Percentiles rank a stretch among this genome's conserved stretches.
phyloP scores from a whole-genome alignment of 2,329 filamentous ascomycete genomes.

The Colletotrichum sp. region DNA sequence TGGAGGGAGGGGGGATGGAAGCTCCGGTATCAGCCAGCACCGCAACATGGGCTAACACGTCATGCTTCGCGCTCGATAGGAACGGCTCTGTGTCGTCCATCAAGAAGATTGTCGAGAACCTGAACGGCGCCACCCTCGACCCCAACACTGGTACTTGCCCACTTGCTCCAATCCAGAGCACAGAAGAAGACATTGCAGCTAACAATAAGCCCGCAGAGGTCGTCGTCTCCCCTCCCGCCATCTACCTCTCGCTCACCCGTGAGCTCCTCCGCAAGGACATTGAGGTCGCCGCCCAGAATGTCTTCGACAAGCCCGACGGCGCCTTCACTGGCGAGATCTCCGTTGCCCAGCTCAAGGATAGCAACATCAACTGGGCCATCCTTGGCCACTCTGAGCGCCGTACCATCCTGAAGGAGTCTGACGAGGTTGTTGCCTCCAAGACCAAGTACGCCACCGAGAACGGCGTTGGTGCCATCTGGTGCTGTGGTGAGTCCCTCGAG shows the following conservation, averaged over 20 bases:
- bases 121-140: conserved; percentile 87
- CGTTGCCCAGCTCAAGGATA: conserved; percentile 88
- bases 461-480: conserved; percentile 90
- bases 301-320: conserved; percentile 95
- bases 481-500: conserved; percentile 95
- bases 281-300: conserved; percentile 93
- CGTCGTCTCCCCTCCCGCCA: conserved; percentile 86
- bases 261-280: conserved; percentile 78
- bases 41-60: conserved; percentile 18
- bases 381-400: conserved; percentile 96
- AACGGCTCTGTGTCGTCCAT: conserved; percentile 92
- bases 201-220: conserved; percentile 69
- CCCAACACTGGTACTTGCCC: conserved; percentile 69
- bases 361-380: conserved; percentile 86
- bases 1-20: not conserved
- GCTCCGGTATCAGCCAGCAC: not conserved
- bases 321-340: conserved; percentile 98
- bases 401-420: conserved; percentile 85
- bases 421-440: conserved; percentile 89
- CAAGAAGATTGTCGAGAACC: conserved; percentile 86
- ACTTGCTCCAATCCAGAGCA: not conserved
- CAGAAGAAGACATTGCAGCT: not conserved
- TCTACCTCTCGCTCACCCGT: conserved; percentile 90
- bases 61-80: conserved; percentile 56
- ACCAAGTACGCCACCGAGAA: conserved; percentile 90